Base-by-base conservation (phyloP, 495 filamentous ascomycete genomes). In the Hypoxylon lienhwacheense region DNA sequence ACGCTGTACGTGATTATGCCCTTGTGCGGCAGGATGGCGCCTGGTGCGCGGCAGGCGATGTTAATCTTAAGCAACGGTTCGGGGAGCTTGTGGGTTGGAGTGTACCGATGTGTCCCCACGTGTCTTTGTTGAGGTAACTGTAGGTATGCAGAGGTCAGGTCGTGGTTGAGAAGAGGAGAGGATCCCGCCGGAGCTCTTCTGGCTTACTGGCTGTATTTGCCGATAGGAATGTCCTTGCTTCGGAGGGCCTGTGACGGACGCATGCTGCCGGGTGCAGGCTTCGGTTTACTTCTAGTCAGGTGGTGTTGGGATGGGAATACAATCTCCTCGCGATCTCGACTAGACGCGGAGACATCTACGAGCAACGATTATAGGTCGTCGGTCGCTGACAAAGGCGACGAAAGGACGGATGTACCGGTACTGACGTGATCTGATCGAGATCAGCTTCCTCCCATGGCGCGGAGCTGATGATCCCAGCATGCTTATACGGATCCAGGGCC, bases 1-100 rank as follows among this genome's bases (percentile, higher is more conserved):
- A 75, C 40, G 36, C 66, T 66, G 66, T 80, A 82, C 34, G 68
- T 56, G 63, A 77, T 66, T 59, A 84, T 76, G 63, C 78, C 75
- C 57, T 75, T 81, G 58, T 82, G 79, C 1, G 50, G 57, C 7
- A 2, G 22, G 12, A 55, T 10, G 17, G 50, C 46, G 8, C 50
- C 50, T 61, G 8, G 7, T 0, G 10, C 10, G 2, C 15, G 29
- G 14, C 2, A 17, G 8, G 26, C 17, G 7, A 25, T 5, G 22
- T 59, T 24, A 41, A 21, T 11, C 12, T 4, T 10, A 32, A 7
- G 4, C 1, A 19, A 32, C 28, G 2, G 41, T 14, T 7, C 10
- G 16, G 15, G 17, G 10, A 21, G n/a, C 16, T 4, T 19, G 6
- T 17, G 15, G 4, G 16, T 1, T 25, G 3, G 6, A 19, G 24